A percentile compares a stretch with the other conserved stretches of the same genome.
phyloP scores from a whole-genome alignment of 83 land plant species.

The Picea engelmannii region DNA sequence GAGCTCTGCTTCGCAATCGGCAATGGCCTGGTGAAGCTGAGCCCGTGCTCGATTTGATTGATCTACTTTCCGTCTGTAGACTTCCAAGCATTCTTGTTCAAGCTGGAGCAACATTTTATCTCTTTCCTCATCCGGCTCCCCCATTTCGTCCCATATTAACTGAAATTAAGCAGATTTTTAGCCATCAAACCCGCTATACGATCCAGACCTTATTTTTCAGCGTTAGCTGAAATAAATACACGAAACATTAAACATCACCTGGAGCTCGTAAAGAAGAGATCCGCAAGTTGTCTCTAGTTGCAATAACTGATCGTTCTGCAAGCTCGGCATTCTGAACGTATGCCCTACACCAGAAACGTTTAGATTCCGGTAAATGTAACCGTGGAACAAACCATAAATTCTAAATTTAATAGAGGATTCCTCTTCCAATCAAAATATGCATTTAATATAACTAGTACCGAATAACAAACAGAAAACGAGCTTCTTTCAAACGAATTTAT shows the following conservation, averaged over 20 bases:
- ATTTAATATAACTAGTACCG: too few species aligned
- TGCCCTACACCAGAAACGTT: too few species aligned
- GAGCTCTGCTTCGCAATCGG: conserved; percentile 75
- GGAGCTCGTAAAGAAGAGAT: conserved; percentile 65
- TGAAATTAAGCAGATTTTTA: conserved; percentile 17
- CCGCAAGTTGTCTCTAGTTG: conserved; percentile 73
- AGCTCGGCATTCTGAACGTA: conserved; percentile 8
- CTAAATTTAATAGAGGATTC: too few species aligned
- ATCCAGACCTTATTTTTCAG: neutral
- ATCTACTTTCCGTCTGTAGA: conserved; percentile 80
- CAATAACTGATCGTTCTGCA: conserved; percentile 39
- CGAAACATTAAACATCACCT: conserved; percentile 29
- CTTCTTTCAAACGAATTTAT: too few species aligned
- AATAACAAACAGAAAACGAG: too few species aligned
- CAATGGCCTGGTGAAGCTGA: conserved; percentile 65
- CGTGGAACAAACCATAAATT: too few species aligned
- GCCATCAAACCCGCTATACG: neutral
- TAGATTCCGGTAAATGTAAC: too few species aligned
- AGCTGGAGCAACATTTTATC: conserved; percentile 79
- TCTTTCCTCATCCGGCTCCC: conserved; percentile 66
- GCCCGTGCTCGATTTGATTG: conserved; percentile 61
- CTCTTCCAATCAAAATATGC: too few species aligned
- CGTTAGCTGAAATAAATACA: too few species aligned
- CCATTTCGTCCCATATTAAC: conserved; percentile 88
- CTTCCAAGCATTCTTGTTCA: conserved; percentile 78